phyloP scores from a whole-genome alignment of 1,139 yeast genomes.

The Tardiomyces digboiensis region DNA sequence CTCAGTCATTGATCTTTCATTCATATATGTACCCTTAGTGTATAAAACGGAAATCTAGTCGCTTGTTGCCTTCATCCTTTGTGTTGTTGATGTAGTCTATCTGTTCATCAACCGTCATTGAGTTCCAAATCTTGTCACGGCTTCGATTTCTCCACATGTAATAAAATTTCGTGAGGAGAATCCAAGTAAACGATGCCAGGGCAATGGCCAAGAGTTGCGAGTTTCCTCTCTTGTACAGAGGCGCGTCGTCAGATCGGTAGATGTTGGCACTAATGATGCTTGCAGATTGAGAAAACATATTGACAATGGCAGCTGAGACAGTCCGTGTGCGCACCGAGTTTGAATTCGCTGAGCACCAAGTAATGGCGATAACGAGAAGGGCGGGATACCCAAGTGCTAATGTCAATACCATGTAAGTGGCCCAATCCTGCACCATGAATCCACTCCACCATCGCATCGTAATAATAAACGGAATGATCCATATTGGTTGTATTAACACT shows the following conservation, averaged over 20 bases:
- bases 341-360: conserved; percentile 54
- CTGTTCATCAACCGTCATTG: conserved; percentile 38
- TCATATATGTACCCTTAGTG: no score
- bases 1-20: no score
- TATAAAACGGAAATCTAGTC: conserved; percentile 42
- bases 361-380: conserved; percentile 45
- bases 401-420: conserved; percentile 41
- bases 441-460: conserved; percentile 44
- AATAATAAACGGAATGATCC: conserved; percentile 27
- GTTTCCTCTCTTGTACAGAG: conserved; percentile 50
- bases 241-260: conserved; percentile 48
- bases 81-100: conserved; percentile 35
- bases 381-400: conserved; percentile 40
- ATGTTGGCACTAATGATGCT: conserved; percentile 43
- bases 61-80: conserved; percentile 42
- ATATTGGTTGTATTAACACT: conserved; percentile 26
- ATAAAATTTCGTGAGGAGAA: conserved; percentile 23
- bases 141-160: conserved; percentile 39
- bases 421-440: conserved; percentile 39
- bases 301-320: conserved; percentile 51
- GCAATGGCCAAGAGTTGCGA: conserved; percentile 33
- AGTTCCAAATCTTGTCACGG: conserved; percentile 38
- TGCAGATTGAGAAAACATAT: conserved; percentile 52
- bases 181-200: conserved; percentile 16
- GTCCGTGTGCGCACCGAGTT: conserved; percentile 52